Conservation (phyloP, 2,329 filamentous ascomycete species). For the Rutstroemia sp. region DNA sequence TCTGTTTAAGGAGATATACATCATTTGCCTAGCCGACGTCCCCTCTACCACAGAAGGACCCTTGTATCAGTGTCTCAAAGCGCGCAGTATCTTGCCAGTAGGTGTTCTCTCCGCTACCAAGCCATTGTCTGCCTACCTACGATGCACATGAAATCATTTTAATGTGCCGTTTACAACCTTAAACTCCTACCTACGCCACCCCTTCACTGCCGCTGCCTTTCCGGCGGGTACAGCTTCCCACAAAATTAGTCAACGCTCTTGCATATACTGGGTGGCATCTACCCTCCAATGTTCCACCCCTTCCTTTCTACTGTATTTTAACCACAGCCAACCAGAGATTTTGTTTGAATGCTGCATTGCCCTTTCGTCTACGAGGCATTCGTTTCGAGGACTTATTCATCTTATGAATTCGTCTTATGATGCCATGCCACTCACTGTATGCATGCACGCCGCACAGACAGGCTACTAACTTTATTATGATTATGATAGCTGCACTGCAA, state of each 20-base stretch:
- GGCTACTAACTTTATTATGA: not conserved
- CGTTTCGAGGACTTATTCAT: not conserved
- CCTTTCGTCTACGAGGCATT: not conserved
- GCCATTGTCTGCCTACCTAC: not conserved
- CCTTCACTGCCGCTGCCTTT: conserved; percentile 1
- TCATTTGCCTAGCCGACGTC: not conserved
- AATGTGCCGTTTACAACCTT: not conserved
- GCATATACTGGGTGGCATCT: conserved; percentile 3
- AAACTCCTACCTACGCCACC: conserved; percentile 1
- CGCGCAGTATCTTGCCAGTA: too few species aligned
- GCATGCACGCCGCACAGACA: not conserved
- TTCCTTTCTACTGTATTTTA: not conserved
- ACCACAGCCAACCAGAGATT: not conserved
- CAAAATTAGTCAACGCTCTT: conserved; percentile 1
- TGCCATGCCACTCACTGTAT: not conserved
- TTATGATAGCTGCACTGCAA: conserved; percentile 4
- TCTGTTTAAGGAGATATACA: not conserved
- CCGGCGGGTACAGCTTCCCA: not conserved
- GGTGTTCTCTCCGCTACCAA: too few species aligned
- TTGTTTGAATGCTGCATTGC: not conserved
- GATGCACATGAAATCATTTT: not conserved
- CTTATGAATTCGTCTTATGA: not conserved
- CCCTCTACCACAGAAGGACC: not conserved
- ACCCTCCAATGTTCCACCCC: not conserved
- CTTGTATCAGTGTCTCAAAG: not conserved